These are phyloP conservation scores for Alternaria arbusti DNA, from an alignment of 2,329 filamentous ascomycete species.

Conservation along the genomic window DNA sequence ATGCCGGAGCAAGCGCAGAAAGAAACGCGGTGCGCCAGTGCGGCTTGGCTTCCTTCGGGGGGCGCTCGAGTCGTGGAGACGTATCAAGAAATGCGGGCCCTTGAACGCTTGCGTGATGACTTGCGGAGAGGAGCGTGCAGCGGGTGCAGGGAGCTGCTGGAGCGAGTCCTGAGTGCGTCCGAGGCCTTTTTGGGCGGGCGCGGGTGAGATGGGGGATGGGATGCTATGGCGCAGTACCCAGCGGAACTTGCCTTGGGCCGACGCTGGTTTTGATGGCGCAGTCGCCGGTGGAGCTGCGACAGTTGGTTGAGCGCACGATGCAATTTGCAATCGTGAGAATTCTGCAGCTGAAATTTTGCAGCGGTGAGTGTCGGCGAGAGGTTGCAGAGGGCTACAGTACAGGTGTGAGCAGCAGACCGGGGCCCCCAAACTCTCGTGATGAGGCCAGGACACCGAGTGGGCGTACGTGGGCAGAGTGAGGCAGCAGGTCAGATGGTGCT, in stretches of 20 bases:
- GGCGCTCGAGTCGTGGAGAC: conserved; percentile 21
- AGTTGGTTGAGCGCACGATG: conserved; percentile 20
- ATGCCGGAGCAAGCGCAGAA: conserved; percentile 30
- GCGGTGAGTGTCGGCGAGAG: conserved; percentile 32
- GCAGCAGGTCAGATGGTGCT: conserved; percentile 20
- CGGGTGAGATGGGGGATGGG: conserved; percentile 11
- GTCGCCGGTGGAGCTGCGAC: conserved; percentile 18
- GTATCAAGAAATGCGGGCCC: conserved; percentile 30
- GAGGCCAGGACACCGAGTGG: conserved; percentile 1
- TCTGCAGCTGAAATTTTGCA: conserved; percentile 29
- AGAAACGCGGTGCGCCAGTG: conserved; percentile 30
- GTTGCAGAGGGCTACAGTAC: conserved; percentile 18
- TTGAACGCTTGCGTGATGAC: conserved; percentile 19
- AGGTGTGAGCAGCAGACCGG: conserved; percentile 15
- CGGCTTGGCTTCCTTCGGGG: conserved; percentile 23
- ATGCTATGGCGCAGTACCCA: conserved; percentile 13
- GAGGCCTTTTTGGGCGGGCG: conserved; percentile 6
- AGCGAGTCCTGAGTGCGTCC: conserved; percentile 7
- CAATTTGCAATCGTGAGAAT: conserved; percentile 21
- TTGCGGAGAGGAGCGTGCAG: conserved; percentile 26
- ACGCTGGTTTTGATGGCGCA: conserved; percentile 9
- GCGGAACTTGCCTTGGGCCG: conserved; percentile 21
- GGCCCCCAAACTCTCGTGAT: conserved; percentile 10
- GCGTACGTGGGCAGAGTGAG: conserved; percentile 19
- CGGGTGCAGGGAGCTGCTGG: conserved; percentile 21